These are phyloP conservation scores for Colletotrichum spaethianum DNA, from an alignment of 2,329 filamentous ascomycete genomes.

Conservation along the genomic window DNA sequence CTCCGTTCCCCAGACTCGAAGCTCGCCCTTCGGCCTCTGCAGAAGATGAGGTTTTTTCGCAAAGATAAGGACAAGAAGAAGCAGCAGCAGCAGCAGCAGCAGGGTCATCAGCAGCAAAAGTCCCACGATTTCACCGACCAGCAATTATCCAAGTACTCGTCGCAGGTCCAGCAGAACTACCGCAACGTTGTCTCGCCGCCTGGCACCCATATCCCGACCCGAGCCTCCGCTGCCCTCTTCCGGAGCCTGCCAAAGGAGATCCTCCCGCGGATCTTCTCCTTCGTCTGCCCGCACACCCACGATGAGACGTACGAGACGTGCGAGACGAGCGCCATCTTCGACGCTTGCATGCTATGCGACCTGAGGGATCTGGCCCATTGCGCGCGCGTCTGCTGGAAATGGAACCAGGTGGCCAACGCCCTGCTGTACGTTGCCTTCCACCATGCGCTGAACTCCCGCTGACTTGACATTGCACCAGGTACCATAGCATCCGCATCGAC, in stretches of 20 bases:
- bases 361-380: constrained; percentile 89
- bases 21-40: constrained; percentile 40
- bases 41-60: constrained; percentile 40
- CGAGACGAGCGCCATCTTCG: constrained; percentile 83
- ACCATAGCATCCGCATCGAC: constrained; percentile 92
- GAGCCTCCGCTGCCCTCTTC: constrained; percentile 59
- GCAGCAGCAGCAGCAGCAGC: constrained; percentile 32
- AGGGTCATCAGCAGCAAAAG: constrained; percentile 21
- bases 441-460: constrained; percentile 26
- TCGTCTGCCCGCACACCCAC: constrained; percentile 85
- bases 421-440: constrained; percentile 70
- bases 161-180: constrained; percentile 38
- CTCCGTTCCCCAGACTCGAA: constrained; percentile 25
- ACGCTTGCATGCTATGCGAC: constrained; percentile 94
- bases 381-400: constrained; percentile 79
- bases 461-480: constrained; percentile 65
- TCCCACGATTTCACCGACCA: constrained; percentile 30
- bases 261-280: constrained; percentile 82
- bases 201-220: constrained; percentile 54
- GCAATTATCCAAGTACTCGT: constrained; percentile 38
- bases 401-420: constrained; percentile 69
- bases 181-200: constrained; percentile 34
- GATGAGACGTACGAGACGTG: constrained; percentile 87
- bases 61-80: constrained; percentile 43
- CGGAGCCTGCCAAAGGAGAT: constrained; percentile 76